Evolutionary conservation across 495 filamentous ascomycete species (phyloP), one percentile per base, ranked within the genome.

Genomic region (Hypoxylon lienhwacheense): DNA sequence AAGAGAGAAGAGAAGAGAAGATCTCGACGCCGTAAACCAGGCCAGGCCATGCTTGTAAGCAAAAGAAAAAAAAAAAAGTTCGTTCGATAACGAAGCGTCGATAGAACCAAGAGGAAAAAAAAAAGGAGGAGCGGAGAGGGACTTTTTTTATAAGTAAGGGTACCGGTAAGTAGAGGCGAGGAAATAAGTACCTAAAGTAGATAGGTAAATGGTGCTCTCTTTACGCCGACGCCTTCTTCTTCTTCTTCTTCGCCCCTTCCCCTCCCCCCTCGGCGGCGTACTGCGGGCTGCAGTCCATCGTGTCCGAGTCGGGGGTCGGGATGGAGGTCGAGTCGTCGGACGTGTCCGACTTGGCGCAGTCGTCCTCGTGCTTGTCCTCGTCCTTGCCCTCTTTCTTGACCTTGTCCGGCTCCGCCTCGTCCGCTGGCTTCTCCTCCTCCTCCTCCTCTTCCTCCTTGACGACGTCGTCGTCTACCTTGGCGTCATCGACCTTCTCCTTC

Each of bases 321-420:
- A 67, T 64, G 15, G 61, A 55, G 19, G 62, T n/a, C n/a, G n/a
- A n/a, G n/a, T n/a, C n/a, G n/a, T n/a, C n/a, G n/a, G n/a, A n/a
- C n/a, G n/a, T 36, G 40, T 64, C 64, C 7, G 64, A 67, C 51
- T 61, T 61, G 37, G 49, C 49, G 12, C 47, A 40, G n/a, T 64
- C 56, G 20, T 52, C 41, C 33, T 40, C 24, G 4, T 26, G 24
- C 24, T 26, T 26, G 5, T 26, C 24, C 8, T 26, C 24, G 24
- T 8, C 8, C 21, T 25, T 10, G 7, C 32, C 35, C 7, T 34
- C 47, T 25, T 34, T 22, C 11, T 41, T 32, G 41, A 50, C 35
- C 4, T 29, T 17, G 25, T 40, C 7, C n/a, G 47, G 12, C 35
- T 55, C 47, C 26, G 28, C 10, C 28, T 21, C 28, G 25, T 55